Evolutionary conservation across 2,329 filamentous ascomycete species (phyloP).

Genomic region (Berkeleyomyces basicola): DNA sequence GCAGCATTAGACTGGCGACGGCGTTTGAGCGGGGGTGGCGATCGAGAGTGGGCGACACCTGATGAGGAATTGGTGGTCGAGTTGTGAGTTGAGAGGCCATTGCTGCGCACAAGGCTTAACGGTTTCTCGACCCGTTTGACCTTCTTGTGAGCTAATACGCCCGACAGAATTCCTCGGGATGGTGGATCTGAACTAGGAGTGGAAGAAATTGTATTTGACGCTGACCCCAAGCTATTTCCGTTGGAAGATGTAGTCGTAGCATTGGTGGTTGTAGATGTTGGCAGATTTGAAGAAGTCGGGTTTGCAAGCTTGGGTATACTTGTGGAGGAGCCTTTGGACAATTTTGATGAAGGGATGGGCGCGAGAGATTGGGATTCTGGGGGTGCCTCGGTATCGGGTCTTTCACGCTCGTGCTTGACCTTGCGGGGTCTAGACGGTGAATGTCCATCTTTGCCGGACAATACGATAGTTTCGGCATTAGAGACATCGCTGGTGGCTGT

Average conservation of each 20-base stretch:
- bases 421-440: slow-evolving; percentile 48
- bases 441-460: slow-evolving; percentile 47
- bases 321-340: neutral
- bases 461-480: slow-evolving; percentile 55
- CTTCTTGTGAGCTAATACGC: slow-evolving; percentile 10
- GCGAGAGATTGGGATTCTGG: neutral
- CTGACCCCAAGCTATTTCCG: neutral
- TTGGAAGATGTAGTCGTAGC: neutral
- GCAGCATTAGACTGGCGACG: slow-evolving; percentile 8
- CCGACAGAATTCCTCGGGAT: neutral
- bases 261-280: no score
- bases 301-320: neutral
- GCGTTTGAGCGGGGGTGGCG: slow-evolving; percentile 7
- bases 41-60: neutral
- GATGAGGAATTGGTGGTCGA: neutral
- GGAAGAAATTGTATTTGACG: slow-evolving; percentile 2
- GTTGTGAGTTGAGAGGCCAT: neutral
- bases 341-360: neutral
- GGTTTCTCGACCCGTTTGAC: slow-evolving; percentile 7
- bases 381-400: slow-evolving; percentile 22
- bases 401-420: slow-evolving; percentile 47
- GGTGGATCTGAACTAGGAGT: neutral
- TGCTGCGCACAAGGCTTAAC: neutral
- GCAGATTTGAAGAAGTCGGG: neutral
- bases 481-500: slow-evolving; percentile 35